phyloP scores from a whole-genome alignment of 2,329 filamentous ascomycete species.

The Arthrobotrys megalospora region DNA sequence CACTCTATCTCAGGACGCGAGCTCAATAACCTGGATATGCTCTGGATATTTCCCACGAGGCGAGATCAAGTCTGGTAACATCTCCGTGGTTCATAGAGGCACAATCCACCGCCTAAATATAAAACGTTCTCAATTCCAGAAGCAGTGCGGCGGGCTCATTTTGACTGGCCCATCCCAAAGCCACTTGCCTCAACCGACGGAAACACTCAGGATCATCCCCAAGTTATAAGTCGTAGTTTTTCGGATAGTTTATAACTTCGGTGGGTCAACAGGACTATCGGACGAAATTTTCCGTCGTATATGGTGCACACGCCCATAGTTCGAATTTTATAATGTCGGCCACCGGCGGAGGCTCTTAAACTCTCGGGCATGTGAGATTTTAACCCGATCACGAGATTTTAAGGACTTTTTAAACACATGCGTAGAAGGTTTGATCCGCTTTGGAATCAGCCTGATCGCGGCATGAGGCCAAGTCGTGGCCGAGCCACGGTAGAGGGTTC shows the following conservation, averaged over 20 bases:
- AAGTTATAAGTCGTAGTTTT: conserved; percentile 21
- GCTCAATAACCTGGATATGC: conserved; percentile 20
- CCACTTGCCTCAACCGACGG: conserved; percentile 28
- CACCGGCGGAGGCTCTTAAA: conserved; percentile 4
- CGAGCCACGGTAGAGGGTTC: conserved; percentile 27
- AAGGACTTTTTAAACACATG: conserved; percentile 18
- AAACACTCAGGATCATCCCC: conserved; percentile 38
- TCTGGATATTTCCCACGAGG: conserved; percentile 46
- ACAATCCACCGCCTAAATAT: conserved; percentile 49
- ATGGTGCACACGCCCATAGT: conserved; percentile 9
- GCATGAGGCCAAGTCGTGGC: conserved; percentile 16
- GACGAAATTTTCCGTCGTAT: conserved; percentile 58
- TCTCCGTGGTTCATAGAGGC: conserved; percentile 21
- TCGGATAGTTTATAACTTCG: conserved; percentile 54
- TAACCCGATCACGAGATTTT: conserved; percentile 32
- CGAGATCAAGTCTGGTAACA: conserved; percentile 37
- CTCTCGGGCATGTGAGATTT: conserved; percentile 12
- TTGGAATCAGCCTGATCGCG: conserved; percentile 30
- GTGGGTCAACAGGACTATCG: conserved; percentile 49
- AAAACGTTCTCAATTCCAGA: conserved; percentile 33
- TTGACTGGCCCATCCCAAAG: conserved; percentile 13
- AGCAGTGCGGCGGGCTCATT: conserved; percentile 11
- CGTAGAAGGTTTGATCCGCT: conserved; percentile 9
- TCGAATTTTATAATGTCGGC: conserved; percentile 25
- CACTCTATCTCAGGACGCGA: conserved; percentile 18